Conservation (phyloP, 129 eudicot genomes). For the Solidago caesia region DNA sequence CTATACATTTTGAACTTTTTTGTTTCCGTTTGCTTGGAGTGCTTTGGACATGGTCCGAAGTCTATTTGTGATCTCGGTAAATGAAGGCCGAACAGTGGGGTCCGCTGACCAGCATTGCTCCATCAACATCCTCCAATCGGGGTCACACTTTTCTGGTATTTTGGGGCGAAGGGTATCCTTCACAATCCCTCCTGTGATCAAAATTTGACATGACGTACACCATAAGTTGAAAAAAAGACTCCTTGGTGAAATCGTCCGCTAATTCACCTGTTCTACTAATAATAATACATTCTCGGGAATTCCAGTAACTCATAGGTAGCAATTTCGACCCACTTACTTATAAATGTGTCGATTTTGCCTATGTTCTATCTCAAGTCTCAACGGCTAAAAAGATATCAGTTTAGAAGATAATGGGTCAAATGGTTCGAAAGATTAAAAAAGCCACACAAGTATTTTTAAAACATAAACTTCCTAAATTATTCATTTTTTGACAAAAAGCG, state of each 20-base stretch:
- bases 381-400: neutral
- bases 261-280: no score
- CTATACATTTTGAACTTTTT: conserved; percentile 26
- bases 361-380: neutral
- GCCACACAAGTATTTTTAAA: neutral
- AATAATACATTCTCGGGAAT: neutral
- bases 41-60: conserved; percentile 59
- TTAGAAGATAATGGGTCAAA: neutral
- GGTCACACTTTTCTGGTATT: conserved; percentile 69
- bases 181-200: conserved; percentile 70
- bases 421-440: neutral
- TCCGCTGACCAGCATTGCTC: conserved; percentile 85
- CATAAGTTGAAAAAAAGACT: neutral
- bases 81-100: conserved; percentile 71
- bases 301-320: neutral
- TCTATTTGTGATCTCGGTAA: conserved; percentile 61
- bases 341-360: neutral
- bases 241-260: no score
- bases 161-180: conserved; percentile 84
- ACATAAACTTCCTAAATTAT: neutral
- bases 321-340: neutral
- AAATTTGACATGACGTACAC: conserved; percentile 2
- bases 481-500: neutral
- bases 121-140: conserved; percentile 83
- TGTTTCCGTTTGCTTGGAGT: conserved; percentile 45